phyloP scores from a whole-genome alignment of 495 filamentous ascomycete genomes.

The Pseudoneurospora amorphoporcata region DNA sequence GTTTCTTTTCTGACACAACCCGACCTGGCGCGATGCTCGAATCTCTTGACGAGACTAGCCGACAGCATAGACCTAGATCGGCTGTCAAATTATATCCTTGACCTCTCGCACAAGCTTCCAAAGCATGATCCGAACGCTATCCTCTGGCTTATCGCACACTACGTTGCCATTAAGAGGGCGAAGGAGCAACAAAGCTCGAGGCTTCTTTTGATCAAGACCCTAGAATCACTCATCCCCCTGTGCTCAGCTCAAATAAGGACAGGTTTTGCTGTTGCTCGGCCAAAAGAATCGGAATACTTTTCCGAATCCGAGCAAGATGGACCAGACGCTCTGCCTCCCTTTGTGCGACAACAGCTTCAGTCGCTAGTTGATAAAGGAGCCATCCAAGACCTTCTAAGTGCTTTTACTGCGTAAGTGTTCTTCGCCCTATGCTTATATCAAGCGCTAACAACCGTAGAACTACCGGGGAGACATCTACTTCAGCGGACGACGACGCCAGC shows the following conservation, averaged over 20 bases:
- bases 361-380: constrained; percentile 30
- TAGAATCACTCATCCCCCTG: constrained; percentile 17
- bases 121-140: constrained; percentile 18
- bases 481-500: constrained; percentile 50
- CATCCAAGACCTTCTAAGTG: constrained; percentile 28
- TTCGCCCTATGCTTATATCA: constrained; percentile 6
- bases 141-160: constrained; percentile 72
- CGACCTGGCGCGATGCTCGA: constrained; percentile 13
- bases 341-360: constrained; percentile 21
- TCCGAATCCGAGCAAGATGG: constrained; percentile 4
- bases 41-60: constrained; percentile 9
- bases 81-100: constrained; percentile 17
- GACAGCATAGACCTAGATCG: constrained; percentile 13
- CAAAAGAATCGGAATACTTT: constrained; percentile 1
- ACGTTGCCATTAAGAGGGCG: constrained; percentile 61
- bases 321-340: constrained; percentile 16
- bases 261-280: constrained; percentile 3
- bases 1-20: constrained; percentile 25
- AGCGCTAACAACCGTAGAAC: constrained; percentile 17
- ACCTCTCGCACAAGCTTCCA: neutral
- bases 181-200: constrained; percentile 15
- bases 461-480: constrained; percentile 12
- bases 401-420: constrained; percentile 27
- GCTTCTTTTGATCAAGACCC: constrained; percentile 10
- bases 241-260: constrained; percentile 16